Base-by-base conservation (phyloP, 805 yeast genomes). In the Clavispora fructus region DNA sequence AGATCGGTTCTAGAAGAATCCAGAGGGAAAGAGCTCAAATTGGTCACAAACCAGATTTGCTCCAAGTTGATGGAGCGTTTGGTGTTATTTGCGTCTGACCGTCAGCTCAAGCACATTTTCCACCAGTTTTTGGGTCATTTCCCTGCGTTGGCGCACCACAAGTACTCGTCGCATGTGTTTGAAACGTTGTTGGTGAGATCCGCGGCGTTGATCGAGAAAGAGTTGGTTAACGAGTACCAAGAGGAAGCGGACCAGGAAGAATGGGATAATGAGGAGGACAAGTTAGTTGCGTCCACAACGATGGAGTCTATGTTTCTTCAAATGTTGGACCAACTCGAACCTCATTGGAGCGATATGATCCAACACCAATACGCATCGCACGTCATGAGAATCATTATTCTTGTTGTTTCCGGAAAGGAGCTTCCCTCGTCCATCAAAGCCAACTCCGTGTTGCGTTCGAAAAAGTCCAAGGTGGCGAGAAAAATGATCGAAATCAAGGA, bases 31-130 rank as follows among this genome's bases (percentile, higher is more conserved):
- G 98, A 92, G 65, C 71, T 94, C 55, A 92, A 94, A 64, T 73
- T 92, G 35, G 96, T 87, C 4, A 92, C 97, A 2, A 91, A 92
- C 60, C 97, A 91, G 60, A 89, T 92, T 47, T 90, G 97, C 64
- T 92, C 98, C 23, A 92, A 92, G 62, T 73, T 94, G 48, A 75
- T 94, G 73, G 99, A 92, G 65, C 75, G 99, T 60, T 69, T 92
- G 50, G 77, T 92, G n/a, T 65, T 87, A 37, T 68, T 72, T 16
- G 84, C 91, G 13, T 73, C 76, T 26, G 83, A 81, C 50, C 69
- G 65, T 11, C 95, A 89, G 62, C 64, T 89, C 48, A 82, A 82
- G 55, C 69, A 72, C 29, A 60, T 91, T 0, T 86, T 84, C 63
- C 75, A 74, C 48, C 79, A 83, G 1, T 86, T 90, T 58, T 73